Evolutionary conservation across 129 eudicot species (phyloP).

Genomic region (Flaveria bidentis): DNA sequence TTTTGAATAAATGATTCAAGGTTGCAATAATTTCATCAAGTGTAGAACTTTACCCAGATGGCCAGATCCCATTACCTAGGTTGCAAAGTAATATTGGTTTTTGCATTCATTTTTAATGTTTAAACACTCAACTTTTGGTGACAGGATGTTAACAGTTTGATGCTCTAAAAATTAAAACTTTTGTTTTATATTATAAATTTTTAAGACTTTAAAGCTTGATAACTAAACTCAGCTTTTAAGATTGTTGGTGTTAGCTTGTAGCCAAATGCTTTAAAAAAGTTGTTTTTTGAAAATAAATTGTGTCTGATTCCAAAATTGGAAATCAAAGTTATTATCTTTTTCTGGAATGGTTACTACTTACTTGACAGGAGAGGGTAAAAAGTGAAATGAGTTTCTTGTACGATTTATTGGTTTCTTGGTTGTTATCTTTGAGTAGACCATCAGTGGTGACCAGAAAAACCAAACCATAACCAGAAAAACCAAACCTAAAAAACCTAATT

Average conservation of each 20-base stretch:
- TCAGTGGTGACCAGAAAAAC: not conserved
- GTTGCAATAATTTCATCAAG: not conserved
- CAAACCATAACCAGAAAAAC: not conserved
- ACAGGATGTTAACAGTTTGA: not conserved
- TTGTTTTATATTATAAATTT: no score
- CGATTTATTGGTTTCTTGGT: constrained; percentile 14
- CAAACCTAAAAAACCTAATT: not conserved
- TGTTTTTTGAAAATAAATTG: not conserved
- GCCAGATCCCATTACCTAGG: not conserved
- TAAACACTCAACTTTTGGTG: no score
- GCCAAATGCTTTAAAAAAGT: not conserved
- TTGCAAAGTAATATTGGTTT: not conserved
- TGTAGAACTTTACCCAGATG: constrained; percentile 8
- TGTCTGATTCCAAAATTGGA: not conserved
- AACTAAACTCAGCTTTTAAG: not conserved
- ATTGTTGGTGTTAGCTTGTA: constrained; percentile 4
- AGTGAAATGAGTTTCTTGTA: constrained; percentile 22
- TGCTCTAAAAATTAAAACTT: not conserved
- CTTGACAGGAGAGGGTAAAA: not conserved
- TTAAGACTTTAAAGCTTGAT: not conserved
- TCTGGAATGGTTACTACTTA: not conserved
- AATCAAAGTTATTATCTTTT: constrained; percentile 1
- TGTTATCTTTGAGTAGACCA: constrained; percentile 2
- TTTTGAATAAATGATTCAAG: constrained; percentile 1
- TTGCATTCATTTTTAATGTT: not conserved